A percentile compares a stretch with the other conserved stretches of the same genome.
Conservation (phyloP, 148 eudicot genomes). For the Polygonum aviculare region DNA sequence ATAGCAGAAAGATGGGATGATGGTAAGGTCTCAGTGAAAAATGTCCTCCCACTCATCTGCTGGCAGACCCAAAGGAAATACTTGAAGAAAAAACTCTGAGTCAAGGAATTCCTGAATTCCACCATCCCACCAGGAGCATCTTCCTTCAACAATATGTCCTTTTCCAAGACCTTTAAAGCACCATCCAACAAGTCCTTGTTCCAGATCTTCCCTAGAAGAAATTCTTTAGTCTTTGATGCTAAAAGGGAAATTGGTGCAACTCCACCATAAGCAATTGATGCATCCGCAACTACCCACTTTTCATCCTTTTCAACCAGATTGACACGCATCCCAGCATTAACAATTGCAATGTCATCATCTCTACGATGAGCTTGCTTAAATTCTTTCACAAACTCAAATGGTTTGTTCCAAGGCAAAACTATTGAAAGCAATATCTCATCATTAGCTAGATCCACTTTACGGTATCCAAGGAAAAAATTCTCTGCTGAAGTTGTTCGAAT, state of each 20-base stretch:
- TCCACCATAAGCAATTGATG: slow-evolving; percentile 88
- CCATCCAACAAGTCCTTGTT: slow-evolving; percentile 48
- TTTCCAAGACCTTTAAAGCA: slow-evolving; percentile 56
- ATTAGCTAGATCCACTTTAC: slow-evolving; percentile 70
- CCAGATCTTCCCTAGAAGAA: slow-evolving; percentile 70
- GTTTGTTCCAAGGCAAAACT: slow-evolving; percentile 76
- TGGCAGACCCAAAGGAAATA: slow-evolving; percentile 73
- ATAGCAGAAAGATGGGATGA: slow-evolving; percentile 69
- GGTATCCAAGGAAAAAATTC: slow-evolving; percentile 83
- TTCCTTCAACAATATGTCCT: slow-evolving; percentile 68
- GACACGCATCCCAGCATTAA: slow-evolving; percentile 96
- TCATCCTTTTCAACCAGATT: slow-evolving; percentile 51
- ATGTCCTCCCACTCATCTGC: slow-evolving; percentile 49
- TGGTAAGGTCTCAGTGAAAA: slow-evolving; percentile 37
- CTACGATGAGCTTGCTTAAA: slow-evolving; percentile 97
- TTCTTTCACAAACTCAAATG: slow-evolving; percentile 76
- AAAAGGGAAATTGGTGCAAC: slow-evolving; percentile 76
- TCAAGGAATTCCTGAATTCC: slow-evolving; percentile 83
- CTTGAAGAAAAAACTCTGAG: slow-evolving; percentile 84
- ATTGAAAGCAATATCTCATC: slow-evolving; percentile 78
- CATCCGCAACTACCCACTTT: slow-evolving; percentile 78
- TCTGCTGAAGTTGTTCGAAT: slow-evolving; percentile 57
- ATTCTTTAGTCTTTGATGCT: slow-evolving; percentile 55
- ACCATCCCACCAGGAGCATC: slow-evolving; percentile 99
- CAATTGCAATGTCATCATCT: slow-evolving; percentile 97